These are phyloP conservation scores for Albophoma yamanashiensis DNA, from an alignment of 2,329 filamentous ascomycete species.

Conservation along the genomic window DNA sequence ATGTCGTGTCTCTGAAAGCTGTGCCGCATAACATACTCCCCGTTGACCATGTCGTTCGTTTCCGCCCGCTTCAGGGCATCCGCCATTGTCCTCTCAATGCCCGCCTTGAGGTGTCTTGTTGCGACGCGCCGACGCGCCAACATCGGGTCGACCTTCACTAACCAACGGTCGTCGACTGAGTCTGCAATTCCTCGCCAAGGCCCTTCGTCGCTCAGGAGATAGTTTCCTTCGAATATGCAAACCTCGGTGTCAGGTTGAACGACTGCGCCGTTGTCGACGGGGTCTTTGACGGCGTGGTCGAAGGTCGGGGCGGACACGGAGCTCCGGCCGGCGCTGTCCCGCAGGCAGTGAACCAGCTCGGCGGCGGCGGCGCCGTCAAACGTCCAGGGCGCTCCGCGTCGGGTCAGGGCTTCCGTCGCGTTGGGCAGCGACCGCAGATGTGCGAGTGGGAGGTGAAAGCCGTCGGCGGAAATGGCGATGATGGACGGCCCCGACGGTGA, in stretches of 20 bases:
- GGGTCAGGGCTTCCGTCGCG: conserved; percentile 16
- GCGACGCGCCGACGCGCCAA: conserved; percentile 26
- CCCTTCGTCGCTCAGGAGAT: conserved; percentile 17
- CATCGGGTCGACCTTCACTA: conserved; percentile 25
- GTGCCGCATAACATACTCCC: conserved; percentile 52
- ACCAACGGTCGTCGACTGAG: conserved; percentile 28
- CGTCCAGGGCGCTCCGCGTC: conserved; percentile 22
- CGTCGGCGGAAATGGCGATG: conserved; percentile 15
- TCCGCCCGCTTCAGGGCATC: conserved; percentile 58
- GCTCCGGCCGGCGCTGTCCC: conserved; percentile 3
- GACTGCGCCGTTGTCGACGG: conserved; percentile 51
- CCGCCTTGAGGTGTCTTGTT: conserved; percentile 23
- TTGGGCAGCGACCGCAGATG: conserved; percentile 17
- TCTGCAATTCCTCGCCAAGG: conserved; percentile 21
- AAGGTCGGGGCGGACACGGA: conserved; percentile 53
- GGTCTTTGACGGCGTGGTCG: conserved; percentile 66
- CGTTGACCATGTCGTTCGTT: conserved; percentile 80
- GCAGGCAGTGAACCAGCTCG: conserved; percentile 9
- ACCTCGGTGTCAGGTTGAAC: conserved; percentile 48
- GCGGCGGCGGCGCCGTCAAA: conserved; percentile 16
- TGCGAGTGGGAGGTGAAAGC: conserved; percentile 16
- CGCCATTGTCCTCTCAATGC: conserved; percentile 41
- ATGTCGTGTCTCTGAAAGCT: conserved; percentile 15
- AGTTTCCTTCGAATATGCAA: conserved; percentile 65
- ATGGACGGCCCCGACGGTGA: conserved; percentile 7